phyloP scores from a whole-genome alignment of 805 yeast species.

The Pichia insulana region DNA sequence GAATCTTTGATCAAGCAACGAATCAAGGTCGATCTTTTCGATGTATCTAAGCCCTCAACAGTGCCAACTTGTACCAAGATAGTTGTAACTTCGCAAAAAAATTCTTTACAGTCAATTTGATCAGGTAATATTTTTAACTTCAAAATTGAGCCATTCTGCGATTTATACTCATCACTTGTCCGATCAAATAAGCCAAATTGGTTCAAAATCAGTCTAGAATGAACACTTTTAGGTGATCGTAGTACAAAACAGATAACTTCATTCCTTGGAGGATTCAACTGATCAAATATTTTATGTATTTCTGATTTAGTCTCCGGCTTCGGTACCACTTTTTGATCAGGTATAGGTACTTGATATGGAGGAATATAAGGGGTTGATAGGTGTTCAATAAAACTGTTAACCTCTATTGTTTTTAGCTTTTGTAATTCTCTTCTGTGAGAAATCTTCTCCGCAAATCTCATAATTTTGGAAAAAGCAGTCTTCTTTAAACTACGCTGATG shows the following conservation, averaged over 20 bases:
- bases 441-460: constrained; percentile 19
- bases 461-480: constrained; percentile 27
- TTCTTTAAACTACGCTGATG: constrained; percentile 27
- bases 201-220: constrained; percentile 20
- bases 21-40: background rate
- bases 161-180: constrained; percentile 6
- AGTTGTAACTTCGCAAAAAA: constrained; percentile 34
- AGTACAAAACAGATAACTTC: constrained; percentile 26
- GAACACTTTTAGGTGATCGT: constrained; percentile 25
- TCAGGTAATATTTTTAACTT: constrained; percentile 36
- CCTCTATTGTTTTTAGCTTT: constrained; percentile 34
- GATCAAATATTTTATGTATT: constrained; percentile 1
- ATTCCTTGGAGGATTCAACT: constrained; percentile 3
- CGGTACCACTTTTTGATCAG: too few relatives aligned
- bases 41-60: constrained; percentile 7
- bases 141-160: constrained; percentile 14
- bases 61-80: constrained; percentile 48
- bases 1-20: constrained; percentile 8
- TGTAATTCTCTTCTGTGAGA: constrained; percentile 22
- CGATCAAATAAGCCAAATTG: constrained; percentile 16
- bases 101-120: constrained; percentile 28
- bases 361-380: constrained; percentile 15
- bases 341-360: background rate
- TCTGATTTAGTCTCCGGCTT: background rate
- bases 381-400: constrained; percentile 20